Base-by-base conservation (phyloP, 2,329 filamentous ascomycete species). In the Clonostachys byssicola region DNA sequence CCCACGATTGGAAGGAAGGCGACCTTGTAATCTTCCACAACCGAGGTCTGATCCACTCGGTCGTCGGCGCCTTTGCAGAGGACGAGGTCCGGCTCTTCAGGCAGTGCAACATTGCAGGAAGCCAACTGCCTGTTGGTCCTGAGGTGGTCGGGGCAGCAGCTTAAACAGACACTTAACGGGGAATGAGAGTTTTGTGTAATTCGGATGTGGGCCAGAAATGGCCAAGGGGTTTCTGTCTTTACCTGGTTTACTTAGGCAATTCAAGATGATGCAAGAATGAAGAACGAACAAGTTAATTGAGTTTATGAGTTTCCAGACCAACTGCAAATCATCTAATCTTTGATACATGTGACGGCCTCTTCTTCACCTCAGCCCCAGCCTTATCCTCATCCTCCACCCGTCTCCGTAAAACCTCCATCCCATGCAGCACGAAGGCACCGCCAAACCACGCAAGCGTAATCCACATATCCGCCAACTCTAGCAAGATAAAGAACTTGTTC, bases 11-110 rank as follows among this genome's bases (percentile, higher is more conserved):
- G 88, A 72, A 85, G 54, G 81, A 88, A 60, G 87, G 87, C 6
- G 88, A 91, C 59, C 66, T 89, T 48, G 88, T 89, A 1, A 69
- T 92, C 23, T 92, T 92, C 65, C 85, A 92, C 63, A 92, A 92
- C 59, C 80, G 86, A 10, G 88, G 87, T 2, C 73, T 89, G 14
- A 61, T 91, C 47, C 88, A 92, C 63, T 85, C 80, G 4, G 88
- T 92, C 2, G 86, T 89, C 1, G 88, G 87, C 2, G 83, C 84
- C 2, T 91, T 92, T 64, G 75, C 76, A 8, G 78, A 84, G 43
- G 78, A 86, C n/a, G 86, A 91, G 69, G 81, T 90, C 34, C 68
- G 88, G 41, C 62, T 92, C 50, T 91, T 92, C 60, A 71, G 87
- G 52, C 88, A 92, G 70, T 92, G 88, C 66, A 91, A 92, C 61